These are phyloP conservation scores for Ogataea ramenticola DNA, from an alignment of 805 yeast genomes.

Conservation along the genomic window DNA sequence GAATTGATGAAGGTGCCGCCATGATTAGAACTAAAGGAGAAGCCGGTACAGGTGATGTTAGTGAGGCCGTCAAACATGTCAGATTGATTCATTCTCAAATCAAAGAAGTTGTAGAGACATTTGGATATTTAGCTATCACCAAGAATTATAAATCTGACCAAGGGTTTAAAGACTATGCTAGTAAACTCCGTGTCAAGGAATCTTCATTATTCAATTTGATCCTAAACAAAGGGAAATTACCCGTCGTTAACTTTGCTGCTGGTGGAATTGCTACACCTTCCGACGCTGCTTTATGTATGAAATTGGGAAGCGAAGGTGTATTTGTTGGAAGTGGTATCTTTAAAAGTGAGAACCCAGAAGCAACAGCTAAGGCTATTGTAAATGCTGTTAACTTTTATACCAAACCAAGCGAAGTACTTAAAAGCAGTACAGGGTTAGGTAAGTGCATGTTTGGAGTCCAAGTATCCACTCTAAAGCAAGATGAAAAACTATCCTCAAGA, in stretches of 20 bases:
- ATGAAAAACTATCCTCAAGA: conserved; percentile 41
- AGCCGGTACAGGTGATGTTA: conserved; percentile 84
- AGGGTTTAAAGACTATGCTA: conserved; percentile 43
- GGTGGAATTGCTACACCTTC: conserved; percentile 88
- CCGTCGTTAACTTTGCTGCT: conserved; percentile 82
- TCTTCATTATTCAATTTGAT: conserved; percentile 43
- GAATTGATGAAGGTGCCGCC: conserved; percentile 78
- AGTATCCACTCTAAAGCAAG: conserved; percentile 40
- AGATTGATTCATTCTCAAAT: conserved; percentile 53
- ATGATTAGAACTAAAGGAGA: conserved; percentile 86
- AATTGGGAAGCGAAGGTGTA: conserved; percentile 72
- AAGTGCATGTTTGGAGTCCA: conserved; percentile 70
- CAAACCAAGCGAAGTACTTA: conserved; percentile 53
- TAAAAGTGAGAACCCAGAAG: conserved; percentile 65
- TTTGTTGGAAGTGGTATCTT: conserved; percentile 77
- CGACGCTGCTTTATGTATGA: conserved; percentile 82
- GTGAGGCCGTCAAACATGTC: conserved; percentile 76
- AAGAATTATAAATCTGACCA: conserved; percentile 32
- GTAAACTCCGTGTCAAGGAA: conserved; percentile 51
- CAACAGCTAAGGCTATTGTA: conserved; percentile 71
- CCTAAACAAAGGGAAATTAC: conserved; percentile 51
- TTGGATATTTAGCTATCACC: conserved; percentile 1
- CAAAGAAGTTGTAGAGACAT: conserved; percentile 29
- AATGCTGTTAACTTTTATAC: conserved; percentile 68
- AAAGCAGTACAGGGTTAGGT: conserved; percentile 64